Percentiles rank a stretch among this genome's conserved stretches.
These are phyloP conservation scores for Carex pumila DNA, from an alignment of 176 grass and related monocot species.

Conservation along the genomic window DNA sequence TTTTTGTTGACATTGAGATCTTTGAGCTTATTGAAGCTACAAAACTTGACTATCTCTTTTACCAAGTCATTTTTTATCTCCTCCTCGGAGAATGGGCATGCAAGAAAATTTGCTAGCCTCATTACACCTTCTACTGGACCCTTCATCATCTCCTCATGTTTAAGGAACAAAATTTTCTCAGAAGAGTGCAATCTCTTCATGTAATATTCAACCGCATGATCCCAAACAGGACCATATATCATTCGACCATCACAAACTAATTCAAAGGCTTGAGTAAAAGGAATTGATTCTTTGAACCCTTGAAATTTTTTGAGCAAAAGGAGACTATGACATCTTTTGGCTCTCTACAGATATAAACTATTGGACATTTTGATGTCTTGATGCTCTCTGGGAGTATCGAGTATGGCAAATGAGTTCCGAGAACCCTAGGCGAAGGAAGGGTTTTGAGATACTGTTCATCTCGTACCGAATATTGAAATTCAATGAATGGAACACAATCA, in stretches of 20 bases:
- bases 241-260: neutral
- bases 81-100: neutral
- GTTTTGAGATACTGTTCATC: neutral
- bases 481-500: neutral
- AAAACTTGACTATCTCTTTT: neutral
- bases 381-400: neutral
- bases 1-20: neutral
- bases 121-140: neutral
- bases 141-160: constrained; percentile 21
- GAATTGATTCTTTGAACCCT: neutral
- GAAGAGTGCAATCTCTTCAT: too few species aligned
- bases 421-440: neutral
- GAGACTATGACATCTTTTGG: constrained; percentile 17
- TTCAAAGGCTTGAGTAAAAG: neutral
- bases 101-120: neutral
- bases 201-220: too few species aligned
- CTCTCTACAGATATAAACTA: constrained; percentile 13
- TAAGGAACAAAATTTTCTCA: neutral
- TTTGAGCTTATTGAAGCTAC: neutral
- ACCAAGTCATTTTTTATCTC: neutral
- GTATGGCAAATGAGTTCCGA: neutral
- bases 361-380: neutral
- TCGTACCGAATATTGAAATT: neutral
- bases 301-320: neutral
- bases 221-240: neutral